These are phyloP conservation scores for Anthracocystis walkeri DNA, from an alignment of 1,284 basidiomycete genomes.

Conservation along the genomic window DNA sequence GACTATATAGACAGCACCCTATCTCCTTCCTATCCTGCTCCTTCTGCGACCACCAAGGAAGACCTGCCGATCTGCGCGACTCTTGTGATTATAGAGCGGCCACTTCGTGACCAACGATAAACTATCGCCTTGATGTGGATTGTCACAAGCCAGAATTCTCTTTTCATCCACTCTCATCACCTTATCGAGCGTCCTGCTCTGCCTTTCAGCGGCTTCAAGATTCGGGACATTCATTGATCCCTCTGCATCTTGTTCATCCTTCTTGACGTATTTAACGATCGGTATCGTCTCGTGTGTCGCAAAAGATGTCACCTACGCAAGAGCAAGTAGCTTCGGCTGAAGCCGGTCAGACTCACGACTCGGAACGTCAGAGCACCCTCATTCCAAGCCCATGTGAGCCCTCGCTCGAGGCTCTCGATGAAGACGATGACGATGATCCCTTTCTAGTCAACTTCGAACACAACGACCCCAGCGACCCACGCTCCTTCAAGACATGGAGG, in stretches of 20 bases:
- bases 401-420: constrained; percentile 10
- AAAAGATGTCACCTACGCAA: constrained; percentile 8
- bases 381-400: neutral
- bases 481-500: constrained; percentile 25
- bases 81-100: neutral
- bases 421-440: constrained; percentile 23
- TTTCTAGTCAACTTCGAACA: constrained; percentile 35
- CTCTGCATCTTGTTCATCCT: neutral
- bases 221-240: neutral
- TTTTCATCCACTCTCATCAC: neutral
- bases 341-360: neutral
- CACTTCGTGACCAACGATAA: neutral
- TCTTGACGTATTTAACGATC: neutral
- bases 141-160: neutral
- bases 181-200: neutral
- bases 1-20: too few relatives aligned
- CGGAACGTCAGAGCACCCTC: constrained; percentile 11
- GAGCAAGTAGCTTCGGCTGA: neutral
- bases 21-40: too few relatives aligned
- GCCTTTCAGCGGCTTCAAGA: neutral
- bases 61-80: too few relatives aligned
- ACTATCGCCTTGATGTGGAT: constrained; percentile 1
- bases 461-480: constrained; percentile 43
- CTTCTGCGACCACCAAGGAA: too few relatives aligned
- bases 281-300: neutral